phyloP scores from a whole-genome alignment of 805 yeast species.

The Wickerhamiella domercqiae region DNA sequence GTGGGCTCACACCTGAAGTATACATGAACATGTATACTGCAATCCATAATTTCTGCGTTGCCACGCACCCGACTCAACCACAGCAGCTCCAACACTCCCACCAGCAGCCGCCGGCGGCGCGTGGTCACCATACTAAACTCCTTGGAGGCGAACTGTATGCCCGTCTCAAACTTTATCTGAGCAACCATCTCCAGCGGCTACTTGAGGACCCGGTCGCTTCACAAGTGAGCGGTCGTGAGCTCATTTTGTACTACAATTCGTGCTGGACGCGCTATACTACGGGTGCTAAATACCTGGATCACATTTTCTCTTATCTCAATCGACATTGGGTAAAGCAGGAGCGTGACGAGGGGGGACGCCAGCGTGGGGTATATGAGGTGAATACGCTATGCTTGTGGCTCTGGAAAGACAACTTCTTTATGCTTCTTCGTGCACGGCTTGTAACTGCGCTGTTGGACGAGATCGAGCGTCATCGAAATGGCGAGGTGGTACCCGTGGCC shows the following conservation, averaged over 20 bases:
- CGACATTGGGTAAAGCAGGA: constrained; percentile 97
- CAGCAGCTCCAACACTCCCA: too few relatives aligned
- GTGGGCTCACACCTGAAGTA: constrained; percentile 30
- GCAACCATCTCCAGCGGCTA: constrained; percentile 29
- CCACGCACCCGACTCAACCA: too few relatives aligned
- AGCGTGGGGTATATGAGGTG: constrained; percentile 78
- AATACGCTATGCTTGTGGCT: constrained; percentile 72
- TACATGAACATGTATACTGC: constrained; percentile 87
- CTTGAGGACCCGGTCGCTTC: constrained; percentile 12
- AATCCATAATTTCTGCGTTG: constrained; percentile 79
- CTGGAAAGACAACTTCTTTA: constrained; percentile 78
- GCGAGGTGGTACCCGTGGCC: constrained; percentile 52
- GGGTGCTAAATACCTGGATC: constrained; percentile 83
- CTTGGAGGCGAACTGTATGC: constrained; percentile 85
- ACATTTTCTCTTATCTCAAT: constrained; percentile 89
- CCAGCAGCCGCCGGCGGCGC: constrained; percentile 8
- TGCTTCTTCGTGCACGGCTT: constrained; percentile 41
- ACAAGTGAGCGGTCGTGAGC: constrained; percentile 39
- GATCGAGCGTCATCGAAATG: constrained; percentile 64
- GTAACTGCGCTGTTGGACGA: constrained; percentile 60
- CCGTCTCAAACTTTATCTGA: constrained; percentile 52
- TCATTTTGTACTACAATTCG: constrained; percentile 68
- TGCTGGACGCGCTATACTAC: constrained; percentile 81
- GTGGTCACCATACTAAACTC: constrained; percentile 28
- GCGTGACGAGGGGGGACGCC: constrained; percentile 62